Evolutionary conservation across 2,329 filamentous ascomycete species (phyloP).

Genomic region (Pseudogymnoascus sp.): DNA sequence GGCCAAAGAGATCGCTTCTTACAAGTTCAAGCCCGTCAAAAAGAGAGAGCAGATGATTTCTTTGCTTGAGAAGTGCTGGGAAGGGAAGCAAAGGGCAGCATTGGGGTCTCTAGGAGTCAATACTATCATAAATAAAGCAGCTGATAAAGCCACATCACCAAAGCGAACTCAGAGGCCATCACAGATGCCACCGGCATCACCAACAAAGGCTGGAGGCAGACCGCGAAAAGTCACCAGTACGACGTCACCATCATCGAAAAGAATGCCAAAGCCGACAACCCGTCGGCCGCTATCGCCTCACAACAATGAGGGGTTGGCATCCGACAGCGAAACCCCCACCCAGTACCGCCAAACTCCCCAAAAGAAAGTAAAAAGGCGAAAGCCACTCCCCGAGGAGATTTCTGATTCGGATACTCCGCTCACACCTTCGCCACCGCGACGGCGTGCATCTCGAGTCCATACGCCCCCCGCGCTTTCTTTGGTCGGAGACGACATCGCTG

Average conservation of each 20-base stretch:
- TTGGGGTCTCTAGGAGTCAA: conserved; percentile 26
- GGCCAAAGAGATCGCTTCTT: conserved; percentile 54
- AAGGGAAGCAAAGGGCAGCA: conserved; percentile 43
- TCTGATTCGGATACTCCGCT: conserved; percentile 40
- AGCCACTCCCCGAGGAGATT: conserved; percentile 40
- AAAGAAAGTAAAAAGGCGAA: conserved; percentile 23
- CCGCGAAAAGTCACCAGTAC: conserved; percentile 34
- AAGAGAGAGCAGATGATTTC: conserved; percentile 63
- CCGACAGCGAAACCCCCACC: conserved; percentile 21
- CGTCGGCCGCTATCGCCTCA: conserved; percentile 16
- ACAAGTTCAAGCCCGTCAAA: conserved; percentile 68
- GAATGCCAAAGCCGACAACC: conserved; percentile 10
- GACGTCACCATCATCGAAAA: not conserved
- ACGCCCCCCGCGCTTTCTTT: conserved; percentile 19
- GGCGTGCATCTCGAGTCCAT: conserved; percentile 19
- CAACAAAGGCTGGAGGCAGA: conserved; percentile 37
- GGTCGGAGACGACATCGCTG: conserved; percentile 15
- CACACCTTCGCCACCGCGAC: conserved; percentile 26
- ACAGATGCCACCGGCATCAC: conserved; percentile 30
- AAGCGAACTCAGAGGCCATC: conserved; percentile 17
- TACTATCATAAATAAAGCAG: not conserved
- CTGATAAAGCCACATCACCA: conserved; percentile 13
- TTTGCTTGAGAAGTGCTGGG: conserved; percentile 65
- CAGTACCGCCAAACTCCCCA: conserved; percentile 27
- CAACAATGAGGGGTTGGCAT: conserved; percentile 18